phyloP scores from a whole-genome alignment of 2,329 filamentous ascomycete genomes.

The Grosmannia huntii region DNA sequence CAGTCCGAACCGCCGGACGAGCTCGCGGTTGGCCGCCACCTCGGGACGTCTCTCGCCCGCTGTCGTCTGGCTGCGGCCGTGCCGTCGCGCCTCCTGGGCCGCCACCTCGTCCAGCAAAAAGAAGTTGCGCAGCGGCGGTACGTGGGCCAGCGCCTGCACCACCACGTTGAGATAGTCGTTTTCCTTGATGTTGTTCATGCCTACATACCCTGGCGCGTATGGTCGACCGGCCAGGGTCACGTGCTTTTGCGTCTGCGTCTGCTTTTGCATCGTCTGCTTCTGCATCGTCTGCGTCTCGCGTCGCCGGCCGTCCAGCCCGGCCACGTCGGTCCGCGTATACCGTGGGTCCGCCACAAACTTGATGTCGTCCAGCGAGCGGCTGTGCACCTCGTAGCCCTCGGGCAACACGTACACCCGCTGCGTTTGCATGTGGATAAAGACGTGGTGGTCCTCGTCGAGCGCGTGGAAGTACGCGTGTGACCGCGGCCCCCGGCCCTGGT shows the following conservation, averaged over 20 bases:
- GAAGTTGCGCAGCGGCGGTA: constrained; percentile 79
- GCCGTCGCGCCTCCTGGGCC: background rate
- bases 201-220: constrained; percentile 89
- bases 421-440: constrained; percentile 94
- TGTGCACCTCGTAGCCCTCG: constrained; percentile 93
- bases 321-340: constrained; percentile 69
- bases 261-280: too few species aligned
- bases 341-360: constrained; percentile 93
- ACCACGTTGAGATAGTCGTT: constrained; percentile 98
- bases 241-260: background rate
- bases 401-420: constrained; percentile 86
- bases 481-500: constrained; percentile 82
- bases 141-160: constrained; percentile 82
- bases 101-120: constrained; percentile 77
- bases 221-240: constrained; percentile 65
- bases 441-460: constrained; percentile 88
- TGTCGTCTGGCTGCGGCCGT: background rate
- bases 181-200: constrained; percentile 99
- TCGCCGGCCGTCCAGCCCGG: constrained; percentile 52
- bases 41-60: background rate
- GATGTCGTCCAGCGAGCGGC: constrained; percentile 91
- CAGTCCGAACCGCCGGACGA: constrained; percentile 78
- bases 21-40: constrained; percentile 46
- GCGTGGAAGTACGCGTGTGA: constrained; percentile 97
- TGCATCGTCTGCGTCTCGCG: too few species aligned